A percentile compares a stretch with the other conserved stretches of the same genome.
Conservation (phyloP, 2,329 filamentous ascomycete species). For the Calonectria pauciramosa region DNA sequence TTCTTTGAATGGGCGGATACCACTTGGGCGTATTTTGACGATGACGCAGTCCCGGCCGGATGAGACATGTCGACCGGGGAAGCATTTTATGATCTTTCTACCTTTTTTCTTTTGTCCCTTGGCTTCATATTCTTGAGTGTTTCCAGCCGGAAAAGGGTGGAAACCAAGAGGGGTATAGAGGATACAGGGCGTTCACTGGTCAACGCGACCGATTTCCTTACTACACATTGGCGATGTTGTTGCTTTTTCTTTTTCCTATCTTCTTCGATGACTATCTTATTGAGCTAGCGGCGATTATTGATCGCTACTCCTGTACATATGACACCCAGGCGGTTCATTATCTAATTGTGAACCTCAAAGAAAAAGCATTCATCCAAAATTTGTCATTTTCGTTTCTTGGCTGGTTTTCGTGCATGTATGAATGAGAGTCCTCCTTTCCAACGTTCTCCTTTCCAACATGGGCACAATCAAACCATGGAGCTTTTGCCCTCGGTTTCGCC, state of each 20-base stretch:
- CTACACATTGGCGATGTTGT: conserved; percentile 12
- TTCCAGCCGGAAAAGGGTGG: conserved; percentile 10
- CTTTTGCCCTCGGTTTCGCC: neutral
- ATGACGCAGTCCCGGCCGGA: conserved; percentile 28
- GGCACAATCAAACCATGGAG: neutral
- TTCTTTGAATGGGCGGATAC: conserved; percentile 39
- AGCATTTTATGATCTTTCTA: conserved; percentile 27
- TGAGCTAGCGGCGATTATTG: conserved; percentile 37
- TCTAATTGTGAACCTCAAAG: conserved; percentile 15
- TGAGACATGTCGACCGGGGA: conserved; percentile 13
- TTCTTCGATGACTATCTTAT: conserved; percentile 35
- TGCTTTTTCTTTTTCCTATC: conserved; percentile 17
- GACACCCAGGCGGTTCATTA: conserved; percentile 34
- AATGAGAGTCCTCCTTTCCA: neutral
- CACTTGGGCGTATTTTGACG: conserved; percentile 32
- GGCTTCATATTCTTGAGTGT: conserved; percentile 24
- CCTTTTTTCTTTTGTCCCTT: conserved; percentile 36
- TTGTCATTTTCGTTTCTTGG: neutral
- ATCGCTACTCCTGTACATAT: conserved; percentile 41
- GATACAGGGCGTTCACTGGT: neutral
- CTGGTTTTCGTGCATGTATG: neutral
- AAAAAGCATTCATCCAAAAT: conserved; percentile 2
- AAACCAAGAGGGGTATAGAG: conserved; percentile 5
- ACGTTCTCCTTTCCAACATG: neutral
- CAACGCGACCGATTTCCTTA: conserved; percentile 20